A percentile compares a stretch with the other conserved stretches of the same genome.
Evolutionary conservation across 768 basidiomycete genomes (phyloP).

Genomic region (Basidioascus undulatus): DNA sequence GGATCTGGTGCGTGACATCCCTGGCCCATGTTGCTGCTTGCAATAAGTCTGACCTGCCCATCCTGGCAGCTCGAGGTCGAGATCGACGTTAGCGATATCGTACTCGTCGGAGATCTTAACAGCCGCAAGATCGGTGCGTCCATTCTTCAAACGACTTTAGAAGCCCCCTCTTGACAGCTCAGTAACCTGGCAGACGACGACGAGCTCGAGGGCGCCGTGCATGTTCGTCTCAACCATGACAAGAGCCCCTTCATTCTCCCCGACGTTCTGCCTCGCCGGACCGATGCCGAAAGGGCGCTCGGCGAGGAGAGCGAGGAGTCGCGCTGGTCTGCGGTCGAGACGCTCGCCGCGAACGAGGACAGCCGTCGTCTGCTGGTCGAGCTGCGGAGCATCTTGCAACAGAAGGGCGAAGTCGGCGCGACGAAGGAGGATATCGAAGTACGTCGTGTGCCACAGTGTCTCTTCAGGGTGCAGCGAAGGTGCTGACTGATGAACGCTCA

Average conservation of each 20-base stretch:
- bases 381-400: too few relatives aligned
- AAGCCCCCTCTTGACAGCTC: not conserved
- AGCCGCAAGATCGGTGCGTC: conserved; percentile 63
- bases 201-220: conserved; percentile 47
- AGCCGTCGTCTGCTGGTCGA: too few relatives aligned
- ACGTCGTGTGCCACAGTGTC: too few relatives aligned
- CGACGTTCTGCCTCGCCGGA: not conserved
- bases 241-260: not conserved
- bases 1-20: conserved; percentile 28
- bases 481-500: too few relatives aligned
- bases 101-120: conserved; percentile 40
- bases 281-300: too few relatives aligned
- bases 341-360: not conserved
- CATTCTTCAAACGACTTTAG: not conserved
- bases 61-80: conserved; percentile 38
- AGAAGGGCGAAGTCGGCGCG: too few relatives aligned
- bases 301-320: too few relatives aligned
- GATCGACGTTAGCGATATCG: conserved; percentile 39
- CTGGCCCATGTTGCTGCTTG: not conserved
- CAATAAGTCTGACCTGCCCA: not conserved
- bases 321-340: not conserved
- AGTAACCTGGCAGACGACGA: conserved; percentile 37
- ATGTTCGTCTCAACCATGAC: not conserved
- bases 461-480: too few relatives aligned
- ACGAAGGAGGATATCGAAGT: too few relatives aligned